These are phyloP conservation scores for Dactylellina parvicollis DNA, from an alignment of 2,329 filamentous ascomycete species.

Conservation along the genomic window DNA sequence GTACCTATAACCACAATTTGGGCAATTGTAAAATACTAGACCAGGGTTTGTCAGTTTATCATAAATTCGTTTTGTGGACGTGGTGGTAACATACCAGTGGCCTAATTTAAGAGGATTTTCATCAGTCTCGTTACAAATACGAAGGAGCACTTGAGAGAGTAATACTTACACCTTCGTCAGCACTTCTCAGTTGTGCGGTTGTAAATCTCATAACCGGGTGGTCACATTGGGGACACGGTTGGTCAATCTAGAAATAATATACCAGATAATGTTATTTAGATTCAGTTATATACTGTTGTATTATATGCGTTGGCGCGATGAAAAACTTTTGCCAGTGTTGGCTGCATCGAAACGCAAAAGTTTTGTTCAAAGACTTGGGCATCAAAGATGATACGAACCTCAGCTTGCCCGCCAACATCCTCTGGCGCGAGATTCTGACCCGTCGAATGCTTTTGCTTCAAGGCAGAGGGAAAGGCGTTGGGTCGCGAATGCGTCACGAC, in stretches of 20 bases:
- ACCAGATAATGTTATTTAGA: neutral
- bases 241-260: conserved; percentile 63
- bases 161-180: conserved; percentile 89
- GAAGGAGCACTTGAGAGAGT: neutral
- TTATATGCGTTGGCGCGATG: conserved; percentile 25
- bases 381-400: conserved; percentile 57
- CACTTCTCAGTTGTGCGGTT: conserved; percentile 84
- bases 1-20: conserved; percentile 44
- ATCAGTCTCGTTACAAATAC: neutral
- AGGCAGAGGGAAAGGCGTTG: conserved; percentile 86
- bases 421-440: conserved; percentile 82
- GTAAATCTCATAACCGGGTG: conserved; percentile 84
- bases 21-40: conserved; percentile 49
- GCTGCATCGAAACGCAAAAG: no score
- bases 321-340: conserved; percentile 13
- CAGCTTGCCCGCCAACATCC: conserved; percentile 78
- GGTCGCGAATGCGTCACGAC: conserved; percentile 87
- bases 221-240: conserved; percentile 83
- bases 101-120: neutral
- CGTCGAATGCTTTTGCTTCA: conserved; percentile 85
- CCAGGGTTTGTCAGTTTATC: conserved; percentile 51
- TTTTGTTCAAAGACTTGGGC: neutral
- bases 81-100: conserved; percentile 22
- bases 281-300: conserved; percentile 12
- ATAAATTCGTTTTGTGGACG: conserved; percentile 51